Percentiles rank a stretch among this genome's conserved stretches.
These are phyloP conservation scores for Tetraselmis striata DNA, from an alignment of 139 green algal genomes.

Conservation along the genomic window DNA sequence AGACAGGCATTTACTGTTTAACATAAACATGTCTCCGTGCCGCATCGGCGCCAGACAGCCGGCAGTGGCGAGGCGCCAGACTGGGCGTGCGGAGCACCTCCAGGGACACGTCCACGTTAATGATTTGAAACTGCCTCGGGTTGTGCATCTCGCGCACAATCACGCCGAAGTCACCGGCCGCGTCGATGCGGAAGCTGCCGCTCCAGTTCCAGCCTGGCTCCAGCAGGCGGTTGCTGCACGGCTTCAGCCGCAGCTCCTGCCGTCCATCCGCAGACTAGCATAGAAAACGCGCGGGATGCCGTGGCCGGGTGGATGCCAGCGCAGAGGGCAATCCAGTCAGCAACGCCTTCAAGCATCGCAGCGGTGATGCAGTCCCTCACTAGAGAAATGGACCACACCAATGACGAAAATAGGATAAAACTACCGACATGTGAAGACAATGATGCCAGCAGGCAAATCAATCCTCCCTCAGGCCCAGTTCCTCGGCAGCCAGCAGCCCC, in stretches of 20 bases:
- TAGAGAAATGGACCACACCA: too few species aligned
- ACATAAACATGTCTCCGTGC: neutral
- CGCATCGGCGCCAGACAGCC: constrained; percentile 31
- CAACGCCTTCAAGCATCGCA: too few species aligned
- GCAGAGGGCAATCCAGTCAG: too few species aligned
- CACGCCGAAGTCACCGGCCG: constrained; percentile 4
- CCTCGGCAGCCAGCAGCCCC: too few species aligned
- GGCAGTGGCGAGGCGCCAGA: constrained; percentile 1
- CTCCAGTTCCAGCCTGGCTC: constrained; percentile 2
- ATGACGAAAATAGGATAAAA: too few species aligned
- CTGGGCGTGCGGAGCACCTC: constrained; percentile 3
- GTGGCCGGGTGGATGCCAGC: neutral
- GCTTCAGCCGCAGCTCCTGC: neutral
- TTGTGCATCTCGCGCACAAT: neutral
- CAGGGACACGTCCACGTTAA: neutral
- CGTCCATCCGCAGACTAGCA: neutral
- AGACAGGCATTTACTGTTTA: too few species aligned
- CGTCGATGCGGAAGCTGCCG: constrained; percentile 14
- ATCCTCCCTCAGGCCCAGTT: too few species aligned
- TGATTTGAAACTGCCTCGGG: neutral
- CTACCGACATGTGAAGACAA: too few species aligned
- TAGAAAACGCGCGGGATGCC: too few species aligned
- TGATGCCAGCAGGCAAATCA: too few species aligned
- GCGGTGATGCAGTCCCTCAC: too few species aligned
- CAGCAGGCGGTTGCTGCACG: neutral